phyloP scores from a whole-genome alignment of 768 basidiomycete species.

The Clavulina sp. region DNA sequence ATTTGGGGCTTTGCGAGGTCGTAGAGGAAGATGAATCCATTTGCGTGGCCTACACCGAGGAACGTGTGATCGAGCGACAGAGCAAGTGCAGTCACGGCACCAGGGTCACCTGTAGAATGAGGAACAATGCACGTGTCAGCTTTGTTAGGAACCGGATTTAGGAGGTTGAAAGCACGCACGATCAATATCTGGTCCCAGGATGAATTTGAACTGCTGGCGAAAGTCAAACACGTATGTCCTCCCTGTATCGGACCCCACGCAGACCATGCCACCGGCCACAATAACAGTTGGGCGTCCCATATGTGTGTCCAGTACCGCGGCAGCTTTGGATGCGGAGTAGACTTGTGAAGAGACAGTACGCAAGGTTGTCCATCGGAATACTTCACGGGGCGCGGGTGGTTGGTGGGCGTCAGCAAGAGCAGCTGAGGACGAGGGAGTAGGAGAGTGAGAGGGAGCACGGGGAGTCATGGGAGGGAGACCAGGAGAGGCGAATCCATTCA shows the following conservation, averaged over 20 bases:
- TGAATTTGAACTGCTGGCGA: conserved; percentile 60
- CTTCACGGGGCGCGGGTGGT: conserved; percentile 35
- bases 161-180: conserved; percentile 28
- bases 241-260: conserved; percentile 71
- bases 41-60: conserved; percentile 71
- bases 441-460: no score
- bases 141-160: conserved; percentile 6
- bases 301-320: conserved; percentile 42
- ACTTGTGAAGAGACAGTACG: conserved; percentile 40
- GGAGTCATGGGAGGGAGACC: neutral
- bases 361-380: conserved; percentile 63
- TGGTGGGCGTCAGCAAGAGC: no score
- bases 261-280: conserved; percentile 73
- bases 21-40: conserved; percentile 74
- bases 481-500: neutral
- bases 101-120: conserved; percentile 36
- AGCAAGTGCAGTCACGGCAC: conserved; percentile 74
- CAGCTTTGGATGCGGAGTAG: conserved; percentile 39
- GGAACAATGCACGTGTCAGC: conserved; percentile 10
- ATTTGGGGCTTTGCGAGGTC: conserved; percentile 52
- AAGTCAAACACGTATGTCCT: conserved; percentile 77
- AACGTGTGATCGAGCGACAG: conserved; percentile 90
- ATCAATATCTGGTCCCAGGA: conserved; percentile 61
- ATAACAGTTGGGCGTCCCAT: conserved; percentile 61
- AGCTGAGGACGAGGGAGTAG: no score